These are phyloP conservation scores for Starmerella geochares DNA, from an alignment of 805 yeast species.

Conservation along the genomic window DNA sequence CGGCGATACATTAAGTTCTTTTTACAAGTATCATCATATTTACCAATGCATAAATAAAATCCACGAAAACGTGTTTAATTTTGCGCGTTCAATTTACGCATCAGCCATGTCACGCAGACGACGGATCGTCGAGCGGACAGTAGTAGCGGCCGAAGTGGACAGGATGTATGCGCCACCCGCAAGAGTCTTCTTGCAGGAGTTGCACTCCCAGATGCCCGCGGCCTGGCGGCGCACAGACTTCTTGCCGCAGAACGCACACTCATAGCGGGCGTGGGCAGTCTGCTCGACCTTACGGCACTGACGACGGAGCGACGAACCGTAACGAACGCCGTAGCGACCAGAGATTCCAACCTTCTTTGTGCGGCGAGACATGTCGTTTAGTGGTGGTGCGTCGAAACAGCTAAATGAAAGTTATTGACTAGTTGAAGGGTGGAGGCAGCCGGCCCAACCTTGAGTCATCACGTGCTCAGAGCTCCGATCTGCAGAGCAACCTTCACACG, in stretches of 20 bases:
- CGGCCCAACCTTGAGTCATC: neutral
- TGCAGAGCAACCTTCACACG: neutral
- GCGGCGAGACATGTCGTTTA: slow-evolving; percentile 71
- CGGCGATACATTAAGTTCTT: neutral
- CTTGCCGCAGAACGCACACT: slow-evolving; percentile 99
- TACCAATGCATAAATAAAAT: slow-evolving; percentile 17
- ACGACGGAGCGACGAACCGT: slow-evolving; percentile 99
- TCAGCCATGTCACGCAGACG: slow-evolving; percentile 99
- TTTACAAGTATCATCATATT: slow-evolving; percentile 7
- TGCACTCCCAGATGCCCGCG: slow-evolving; percentile 98
- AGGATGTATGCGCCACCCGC: slow-evolving; percentile 99
- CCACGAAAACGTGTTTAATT: slow-evolving; percentile 8
- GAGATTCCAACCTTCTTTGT: slow-evolving; percentile 99
- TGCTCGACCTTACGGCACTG: slow-evolving; percentile 98
- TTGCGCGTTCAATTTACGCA: slow-evolving; percentile 50
- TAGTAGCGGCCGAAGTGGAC: slow-evolving; percentile 97
- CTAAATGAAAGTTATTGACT: slow-evolving; percentile 1
- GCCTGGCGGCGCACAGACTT: slow-evolving; percentile 95
- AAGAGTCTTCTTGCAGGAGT: slow-evolving; percentile 87
- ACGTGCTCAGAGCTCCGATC: neutral
- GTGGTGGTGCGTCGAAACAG: slow-evolving; percentile 8
- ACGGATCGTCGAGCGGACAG: slow-evolving; percentile 99
- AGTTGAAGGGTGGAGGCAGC: neutral
- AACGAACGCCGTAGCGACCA: slow-evolving; percentile 99
- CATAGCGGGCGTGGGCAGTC: slow-evolving; percentile 98